phyloP scores from a whole-genome alignment of 768 basidiomycete species.

The Boletus rubroflammeus region DNA sequence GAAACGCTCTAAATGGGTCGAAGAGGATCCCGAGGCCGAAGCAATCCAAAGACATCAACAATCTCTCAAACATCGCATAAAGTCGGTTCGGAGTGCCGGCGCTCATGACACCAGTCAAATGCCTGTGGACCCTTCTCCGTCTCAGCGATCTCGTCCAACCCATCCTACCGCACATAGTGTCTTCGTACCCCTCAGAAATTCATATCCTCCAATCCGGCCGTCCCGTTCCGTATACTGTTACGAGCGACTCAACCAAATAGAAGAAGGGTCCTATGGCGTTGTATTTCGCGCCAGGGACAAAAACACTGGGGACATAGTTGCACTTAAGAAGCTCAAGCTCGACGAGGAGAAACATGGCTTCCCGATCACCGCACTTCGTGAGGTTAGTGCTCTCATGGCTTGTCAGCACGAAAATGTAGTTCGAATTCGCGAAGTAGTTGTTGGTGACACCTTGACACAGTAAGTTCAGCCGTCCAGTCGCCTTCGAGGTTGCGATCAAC shows the following conservation, averaged over 20 bases:
- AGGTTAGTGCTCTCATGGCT: conserved; percentile 94
- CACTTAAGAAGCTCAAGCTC: conserved; percentile 95
- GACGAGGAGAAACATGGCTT: conserved; percentile 99
- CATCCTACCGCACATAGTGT: conserved; percentile 46
- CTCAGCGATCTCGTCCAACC: conserved; percentile 10
- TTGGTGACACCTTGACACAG: conserved; percentile 98
- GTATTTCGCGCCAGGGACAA: conserved; percentile 97
- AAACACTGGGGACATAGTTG: conserved; percentile 92
- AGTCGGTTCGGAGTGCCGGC: conserved; percentile 30
- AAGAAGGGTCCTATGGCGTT: conserved; percentile 97
- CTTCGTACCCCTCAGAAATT: conserved; percentile 71
- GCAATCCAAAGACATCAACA: conserved; percentile 33
- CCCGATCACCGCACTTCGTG: conserved; percentile 93
- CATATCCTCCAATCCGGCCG: conserved; percentile 75
- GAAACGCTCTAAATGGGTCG: conserved; percentile 77
- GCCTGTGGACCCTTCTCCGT: conserved; percentile 15
- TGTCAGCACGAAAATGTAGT: conserved; percentile 96
- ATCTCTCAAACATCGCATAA: conserved; percentile 54
- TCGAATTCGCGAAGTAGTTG: conserved; percentile 94
- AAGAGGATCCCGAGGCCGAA: conserved; percentile 43
- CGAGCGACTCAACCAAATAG: conserved; percentile 94
- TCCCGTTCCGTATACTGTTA: conserved; percentile 94
- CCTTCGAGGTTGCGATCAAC: conserved; percentile 7
- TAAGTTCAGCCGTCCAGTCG: conserved; percentile 47
- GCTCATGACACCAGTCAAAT: conserved; percentile 16